These are phyloP conservation scores for Quillaja saponaria DNA, from an alignment of 306 rosid species.

Conservation along the genomic window DNA sequence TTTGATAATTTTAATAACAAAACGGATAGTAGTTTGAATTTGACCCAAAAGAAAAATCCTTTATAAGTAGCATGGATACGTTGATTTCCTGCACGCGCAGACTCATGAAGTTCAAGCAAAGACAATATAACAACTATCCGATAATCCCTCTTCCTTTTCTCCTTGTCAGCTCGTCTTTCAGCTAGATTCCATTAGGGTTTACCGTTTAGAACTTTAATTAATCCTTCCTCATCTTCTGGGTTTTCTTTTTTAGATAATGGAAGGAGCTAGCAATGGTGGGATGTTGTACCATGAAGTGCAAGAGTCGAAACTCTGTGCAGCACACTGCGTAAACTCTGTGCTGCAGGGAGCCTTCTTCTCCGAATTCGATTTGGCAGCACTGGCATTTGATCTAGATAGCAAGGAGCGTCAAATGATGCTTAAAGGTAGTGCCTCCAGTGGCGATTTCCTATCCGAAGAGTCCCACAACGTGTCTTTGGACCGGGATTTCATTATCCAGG, in stretches of 20 bases:
- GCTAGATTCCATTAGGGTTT: conserved; percentile 43
- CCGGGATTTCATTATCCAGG: conserved; percentile 99
- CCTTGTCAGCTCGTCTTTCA: background rate
- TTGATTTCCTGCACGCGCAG: too few species aligned
- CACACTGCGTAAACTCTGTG: conserved; percentile 92
- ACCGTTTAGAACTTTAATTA: background rate
- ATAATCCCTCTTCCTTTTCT: background rate
- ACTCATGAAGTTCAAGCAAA: too few species aligned
- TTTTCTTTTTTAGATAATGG: conserved; percentile 45
- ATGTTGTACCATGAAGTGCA: conserved; percentile 97
- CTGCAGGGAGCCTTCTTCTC: conserved; percentile 95
- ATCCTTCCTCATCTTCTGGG: background rate
- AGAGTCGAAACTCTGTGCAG: conserved; percentile 96
- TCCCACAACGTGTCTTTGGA: conserved; percentile 94
- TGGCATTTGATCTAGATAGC: conserved; percentile 88
- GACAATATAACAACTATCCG: background rate
- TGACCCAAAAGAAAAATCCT: too few species aligned
- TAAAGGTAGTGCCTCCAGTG: conserved; percentile 46
- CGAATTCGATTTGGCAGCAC: conserved; percentile 94
- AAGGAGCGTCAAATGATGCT: conserved; percentile 89
- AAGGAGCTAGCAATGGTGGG: conserved; percentile 94
- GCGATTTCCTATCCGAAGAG: conserved; percentile 75
- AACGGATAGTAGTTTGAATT: too few species aligned
- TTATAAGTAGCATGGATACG: too few species aligned
- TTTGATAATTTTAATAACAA: too few species aligned